A percentile compares a stretch with the other conserved stretches of the same genome.
These are phyloP conservation scores for Leishmania martiniquensis DNA, from an alignment of 208 protist genomes.

Conservation along the genomic window DNA sequence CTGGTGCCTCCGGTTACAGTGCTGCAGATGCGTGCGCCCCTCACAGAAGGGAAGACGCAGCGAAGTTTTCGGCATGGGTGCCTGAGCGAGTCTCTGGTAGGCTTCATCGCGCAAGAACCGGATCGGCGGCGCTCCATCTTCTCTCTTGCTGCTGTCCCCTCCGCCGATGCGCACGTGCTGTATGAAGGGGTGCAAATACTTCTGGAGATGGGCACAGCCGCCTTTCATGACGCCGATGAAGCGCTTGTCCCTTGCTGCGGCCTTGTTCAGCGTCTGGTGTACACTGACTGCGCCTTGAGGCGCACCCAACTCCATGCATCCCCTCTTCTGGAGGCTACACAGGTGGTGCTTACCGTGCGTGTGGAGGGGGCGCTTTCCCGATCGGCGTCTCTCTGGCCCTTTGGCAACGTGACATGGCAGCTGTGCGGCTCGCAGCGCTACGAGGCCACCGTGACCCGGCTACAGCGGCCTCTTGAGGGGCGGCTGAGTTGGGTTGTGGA, in stretches of 20 bases:
- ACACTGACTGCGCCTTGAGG: constrained; percentile 32
- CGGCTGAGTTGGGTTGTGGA: constrained; percentile 17
- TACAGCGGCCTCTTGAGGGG: not conserved
- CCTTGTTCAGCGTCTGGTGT: constrained; percentile 37
- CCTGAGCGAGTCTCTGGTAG: constrained; percentile 11
- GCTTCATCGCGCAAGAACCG: constrained; percentile 9
- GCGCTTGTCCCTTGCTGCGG: constrained; percentile 40
- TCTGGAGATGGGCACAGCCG: constrained; percentile 36
- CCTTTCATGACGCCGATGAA: constrained; percentile 33
- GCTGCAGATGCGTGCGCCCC: constrained; percentile 4
- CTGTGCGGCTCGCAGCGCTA: constrained; percentile 27
- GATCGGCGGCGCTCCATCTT: constrained; percentile 19
- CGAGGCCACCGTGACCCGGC: constrained; percentile 1
- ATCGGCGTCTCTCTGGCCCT: not conserved
- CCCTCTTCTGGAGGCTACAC: constrained; percentile 14
- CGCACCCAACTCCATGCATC: constrained; percentile 8
- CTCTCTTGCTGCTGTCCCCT: constrained; percentile 5
- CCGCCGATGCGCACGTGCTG: not conserved
- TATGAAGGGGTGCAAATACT: constrained; percentile 24
- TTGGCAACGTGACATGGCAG: constrained; percentile 13
- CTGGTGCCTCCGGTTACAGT: constrained; percentile 9
- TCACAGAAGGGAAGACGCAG: not conserved
- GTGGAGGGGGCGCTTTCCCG: constrained; percentile 22
- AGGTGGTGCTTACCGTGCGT: constrained; percentile 11
- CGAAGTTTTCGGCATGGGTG: constrained; percentile 10